Conservation (phyloP, 2,329 filamentous ascomycete genomes). For the Pseudogymnoascus sp. region DNA sequence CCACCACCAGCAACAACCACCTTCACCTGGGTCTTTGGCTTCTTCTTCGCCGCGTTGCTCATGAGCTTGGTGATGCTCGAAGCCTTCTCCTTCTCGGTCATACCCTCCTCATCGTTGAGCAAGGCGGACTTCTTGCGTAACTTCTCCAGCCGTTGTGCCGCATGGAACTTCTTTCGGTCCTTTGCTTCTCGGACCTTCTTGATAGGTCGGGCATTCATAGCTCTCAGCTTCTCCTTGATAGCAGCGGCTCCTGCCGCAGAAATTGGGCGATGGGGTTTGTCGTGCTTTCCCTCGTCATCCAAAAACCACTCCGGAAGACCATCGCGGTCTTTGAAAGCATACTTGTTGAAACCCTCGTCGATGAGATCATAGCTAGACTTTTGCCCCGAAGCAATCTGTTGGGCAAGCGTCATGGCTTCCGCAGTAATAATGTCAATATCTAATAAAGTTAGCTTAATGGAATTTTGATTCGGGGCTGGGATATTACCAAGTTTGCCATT, state of each 20-base stretch:
- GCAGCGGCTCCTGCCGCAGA: slow-evolving; percentile 82
- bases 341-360: slow-evolving; percentile 92
- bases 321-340: slow-evolving; percentile 81
- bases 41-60: slow-evolving; percentile 76
- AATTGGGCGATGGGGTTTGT: slow-evolving; percentile 80
- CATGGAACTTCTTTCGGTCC: slow-evolving; percentile 94
- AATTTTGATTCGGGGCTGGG: background rate
- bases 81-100: slow-evolving; percentile 96
- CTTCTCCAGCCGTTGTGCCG: slow-evolving; percentile 85
- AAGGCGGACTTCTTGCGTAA: slow-evolving; percentile 94
- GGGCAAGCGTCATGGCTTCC: slow-evolving; percentile 95
- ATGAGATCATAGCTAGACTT: slow-evolving; percentile 72
- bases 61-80: slow-evolving; percentile 75
- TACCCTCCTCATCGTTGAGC: slow-evolving; percentile 78
- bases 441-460: slow-evolving; percentile 27
- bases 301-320: slow-evolving; percentile 97
- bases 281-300: slow-evolving; percentile 82
- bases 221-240: slow-evolving; percentile 89
- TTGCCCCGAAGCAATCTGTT: slow-evolving; percentile 80
- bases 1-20: slow-evolving; percentile 80
- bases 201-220: slow-evolving; percentile 91
- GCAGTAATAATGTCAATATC: slow-evolving; percentile 99
- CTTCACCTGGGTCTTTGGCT: slow-evolving; percentile 74
- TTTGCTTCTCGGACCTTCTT: slow-evolving; percentile 98
- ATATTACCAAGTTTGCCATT: slow-evolving; percentile 54